Percentiles rank a stretch among this genome's conserved stretches.
Evolutionary conservation across 2,329 filamentous ascomycete genomes (phyloP).

Genomic region (Paradendryphiella salina): DNA sequence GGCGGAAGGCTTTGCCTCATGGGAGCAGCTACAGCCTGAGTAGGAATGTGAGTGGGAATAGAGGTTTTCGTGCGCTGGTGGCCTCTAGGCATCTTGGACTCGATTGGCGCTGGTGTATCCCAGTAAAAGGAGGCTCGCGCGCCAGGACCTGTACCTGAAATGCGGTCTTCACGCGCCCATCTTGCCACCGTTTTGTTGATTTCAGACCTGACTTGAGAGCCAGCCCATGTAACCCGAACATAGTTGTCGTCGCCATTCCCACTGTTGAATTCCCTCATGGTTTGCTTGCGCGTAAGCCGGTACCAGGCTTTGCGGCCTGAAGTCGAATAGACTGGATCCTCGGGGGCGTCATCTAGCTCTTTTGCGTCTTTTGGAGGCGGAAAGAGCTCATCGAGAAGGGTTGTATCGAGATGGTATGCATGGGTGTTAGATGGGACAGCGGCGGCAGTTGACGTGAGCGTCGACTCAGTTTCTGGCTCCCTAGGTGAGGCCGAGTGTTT

Average conservation of each 20-base stretch:
- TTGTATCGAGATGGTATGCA: constrained; percentile 18
- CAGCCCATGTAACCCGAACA: constrained; percentile 45
- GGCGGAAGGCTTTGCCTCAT: constrained; percentile 28
- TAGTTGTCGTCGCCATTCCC: constrained; percentile 44
- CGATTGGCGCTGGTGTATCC: constrained; percentile 36
- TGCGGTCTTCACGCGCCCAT: constrained; percentile 47
- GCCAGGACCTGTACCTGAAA: constrained; percentile 42
- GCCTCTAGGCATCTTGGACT: constrained; percentile 15
- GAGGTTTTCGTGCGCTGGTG: constrained; percentile 35
- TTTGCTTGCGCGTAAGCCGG: constrained; percentile 45
- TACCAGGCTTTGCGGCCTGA: constrained; percentile 48
- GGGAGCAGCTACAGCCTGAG: constrained; percentile 19
- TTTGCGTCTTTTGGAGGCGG: constrained; percentile 10
- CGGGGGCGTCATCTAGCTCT: constrained; percentile 24
- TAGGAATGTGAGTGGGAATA: constrained; percentile 19
- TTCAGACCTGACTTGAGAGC: constrained; percentile 40
- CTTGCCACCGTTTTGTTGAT: constrained; percentile 41
- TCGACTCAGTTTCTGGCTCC: neutral
- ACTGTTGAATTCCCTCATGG: constrained; percentile 45
- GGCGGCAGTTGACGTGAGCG: neutral
- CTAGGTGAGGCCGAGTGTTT: neutral
- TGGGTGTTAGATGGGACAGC: neutral
- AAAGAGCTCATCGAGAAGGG: constrained; percentile 36
- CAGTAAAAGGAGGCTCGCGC: constrained; percentile 46
- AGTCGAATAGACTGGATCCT: constrained; percentile 41